Evolutionary conservation across 2,329 filamentous ascomycete genomes (phyloP), one percentile per base, ranked within the genome.

Genomic region (Dothistroma septosporum): DNA sequence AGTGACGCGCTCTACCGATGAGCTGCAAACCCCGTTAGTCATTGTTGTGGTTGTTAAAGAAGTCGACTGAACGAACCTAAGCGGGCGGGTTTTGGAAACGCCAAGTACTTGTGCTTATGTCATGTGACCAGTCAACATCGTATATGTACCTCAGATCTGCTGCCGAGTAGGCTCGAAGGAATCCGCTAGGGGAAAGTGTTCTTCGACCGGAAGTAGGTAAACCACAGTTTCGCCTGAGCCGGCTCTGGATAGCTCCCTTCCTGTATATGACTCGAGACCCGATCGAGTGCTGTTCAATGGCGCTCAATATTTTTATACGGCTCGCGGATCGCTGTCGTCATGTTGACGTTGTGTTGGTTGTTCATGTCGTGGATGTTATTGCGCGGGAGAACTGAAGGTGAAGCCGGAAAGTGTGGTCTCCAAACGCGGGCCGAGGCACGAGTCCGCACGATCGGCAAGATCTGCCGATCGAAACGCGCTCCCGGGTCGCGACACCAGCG

Each of bases 1-100:
- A 47, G 37, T 47, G 37, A 53, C 19, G 50, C 50, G 57, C 50
- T 59, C 37, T 53, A 47, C 48, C 57, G 28, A n/a, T 53, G 50
- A 53, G 50, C 50, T 53, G 1, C 9, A 12, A 16, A 37, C 5
- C 11, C 24, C 35, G 35, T 37, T 9, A 37, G 33, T 16, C 3
- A 9, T 4, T 44, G 19, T 28, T 6, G 24, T 28, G 24, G 24
- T 28, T 28, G 24, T 28, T 28, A 28, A 6, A 28, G 24, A 28
- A 28, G 24, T 28, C 24, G 24, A 28, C 3, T 28, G 4, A 16
- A 37, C 14, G 33, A 16, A 44, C 41, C 41, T 44, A 44, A 44
- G 41, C 41, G 41, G 41, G 41, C 41, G 41, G 19, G 9, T 44
- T 44, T 11, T 37, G 2, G 1, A 1, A 1, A 19, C 3, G 41